Evolutionary conservation across 352 stramenopile species (phyloP).

Genomic region (Phytophthora constricta): DNA sequence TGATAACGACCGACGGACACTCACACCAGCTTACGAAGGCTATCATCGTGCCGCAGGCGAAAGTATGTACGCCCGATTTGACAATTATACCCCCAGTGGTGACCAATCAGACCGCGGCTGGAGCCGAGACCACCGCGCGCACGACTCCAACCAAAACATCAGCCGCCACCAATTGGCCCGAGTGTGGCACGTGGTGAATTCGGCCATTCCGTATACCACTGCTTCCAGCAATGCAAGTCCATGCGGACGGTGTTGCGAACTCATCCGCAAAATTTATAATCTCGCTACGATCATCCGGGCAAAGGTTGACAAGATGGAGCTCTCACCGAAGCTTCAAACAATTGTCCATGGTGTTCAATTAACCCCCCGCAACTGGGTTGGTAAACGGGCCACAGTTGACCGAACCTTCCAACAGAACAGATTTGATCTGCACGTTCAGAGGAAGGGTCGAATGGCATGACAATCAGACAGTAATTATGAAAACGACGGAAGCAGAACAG

Average conservation of each 20-base stretch:
- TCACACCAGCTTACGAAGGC: no score
- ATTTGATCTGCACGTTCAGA: slow-evolving; percentile 11
- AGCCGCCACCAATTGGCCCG: not conserved
- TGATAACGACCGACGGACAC: no score
- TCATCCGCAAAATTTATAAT: not conserved
- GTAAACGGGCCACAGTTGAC: no score
- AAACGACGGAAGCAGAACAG: no score
- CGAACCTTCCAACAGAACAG: no score
- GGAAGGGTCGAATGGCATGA: no score
- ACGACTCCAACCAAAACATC: not conserved
- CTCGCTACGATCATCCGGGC: not conserved
- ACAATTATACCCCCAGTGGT: no score
- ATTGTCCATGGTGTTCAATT: not conserved
- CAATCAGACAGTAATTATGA: no score
- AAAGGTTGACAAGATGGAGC: not conserved
- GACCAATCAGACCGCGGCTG: no score
- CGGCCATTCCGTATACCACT: not conserved
- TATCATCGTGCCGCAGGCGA: no score
- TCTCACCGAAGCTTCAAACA: not conserved
- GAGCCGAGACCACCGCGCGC: not conserved
- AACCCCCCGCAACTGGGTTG: no score
- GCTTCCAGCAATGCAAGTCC: not conserved
- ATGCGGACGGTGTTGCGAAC: not conserved
- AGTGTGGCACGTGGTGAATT: not conserved
- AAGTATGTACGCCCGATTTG: no score